These are phyloP conservation scores for Podospora comata DNA, from an alignment of 495 filamentous ascomycete genomes.

Conservation along the genomic window DNA sequence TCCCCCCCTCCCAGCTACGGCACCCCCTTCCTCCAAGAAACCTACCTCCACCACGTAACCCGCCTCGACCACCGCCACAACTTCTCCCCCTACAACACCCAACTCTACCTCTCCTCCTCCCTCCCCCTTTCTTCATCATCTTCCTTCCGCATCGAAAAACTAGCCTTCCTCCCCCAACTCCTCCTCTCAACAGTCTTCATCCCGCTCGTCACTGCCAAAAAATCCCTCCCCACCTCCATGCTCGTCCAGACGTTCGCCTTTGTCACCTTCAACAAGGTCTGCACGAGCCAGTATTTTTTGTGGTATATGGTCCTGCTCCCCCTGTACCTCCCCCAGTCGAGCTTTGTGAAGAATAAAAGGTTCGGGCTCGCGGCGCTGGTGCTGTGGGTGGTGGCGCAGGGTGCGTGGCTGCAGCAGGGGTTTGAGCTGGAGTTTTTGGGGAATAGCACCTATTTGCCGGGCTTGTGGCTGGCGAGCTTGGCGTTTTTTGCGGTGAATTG, in stretches of 20 bases:
- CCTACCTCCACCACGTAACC: constrained; percentile 86
- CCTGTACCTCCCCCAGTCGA: constrained; percentile 79
- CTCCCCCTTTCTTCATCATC: constrained; percentile 27
- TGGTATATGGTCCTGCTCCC: constrained; percentile 96
- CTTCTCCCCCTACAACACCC: constrained; percentile 92
- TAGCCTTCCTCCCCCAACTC: constrained; percentile 88
- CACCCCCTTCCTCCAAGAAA: constrained; percentile 75
- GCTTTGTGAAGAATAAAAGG: constrained; percentile 55
- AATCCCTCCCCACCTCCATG: constrained; percentile 78
- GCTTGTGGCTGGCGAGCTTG: constrained; percentile 70
- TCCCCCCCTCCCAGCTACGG: constrained; percentile 79
- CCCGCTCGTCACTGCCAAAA: constrained; percentile 77
- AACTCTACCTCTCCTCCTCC: constrained; percentile 80
- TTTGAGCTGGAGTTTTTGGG: constrained; percentile 88
- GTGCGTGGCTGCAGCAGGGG: constrained; percentile 81
- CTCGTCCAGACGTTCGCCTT: constrained; percentile 99
- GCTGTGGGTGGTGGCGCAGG: constrained; percentile 74
- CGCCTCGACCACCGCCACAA: constrained; percentile 97
- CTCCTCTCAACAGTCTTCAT: constrained; percentile 71
- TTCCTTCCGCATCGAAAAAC: constrained; percentile 61
- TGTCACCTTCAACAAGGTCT: constrained; percentile 97
- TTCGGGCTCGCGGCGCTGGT: constrained; percentile 60
- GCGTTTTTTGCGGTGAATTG: constrained; percentile 81
- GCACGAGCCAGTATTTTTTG: constrained; percentile 98
- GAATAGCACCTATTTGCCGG: constrained; percentile 77